Conservation (phyloP, 768 basidiomycete species). For the Hydnum rufescens region DNA sequence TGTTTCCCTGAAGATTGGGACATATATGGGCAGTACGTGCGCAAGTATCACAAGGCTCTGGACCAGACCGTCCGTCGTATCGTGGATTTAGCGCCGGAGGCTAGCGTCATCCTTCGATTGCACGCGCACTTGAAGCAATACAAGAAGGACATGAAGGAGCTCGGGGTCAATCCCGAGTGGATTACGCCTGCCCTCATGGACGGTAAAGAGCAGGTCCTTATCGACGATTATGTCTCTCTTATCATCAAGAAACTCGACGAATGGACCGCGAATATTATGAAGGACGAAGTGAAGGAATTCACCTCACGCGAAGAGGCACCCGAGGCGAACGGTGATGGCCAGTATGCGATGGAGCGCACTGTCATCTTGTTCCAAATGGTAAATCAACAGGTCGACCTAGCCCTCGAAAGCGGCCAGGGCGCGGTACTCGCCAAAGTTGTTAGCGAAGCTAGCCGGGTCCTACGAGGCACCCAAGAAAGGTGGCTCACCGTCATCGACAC, state of each 20-base stretch:
- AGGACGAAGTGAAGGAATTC: slow-evolving; percentile 73
- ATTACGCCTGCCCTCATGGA: slow-evolving; percentile 82
- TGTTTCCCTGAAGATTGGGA: slow-evolving; percentile 90
- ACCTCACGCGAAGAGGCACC: slow-evolving; percentile 65
- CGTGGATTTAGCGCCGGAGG: slow-evolving; percentile 57
- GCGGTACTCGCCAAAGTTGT: slow-evolving; percentile 82
- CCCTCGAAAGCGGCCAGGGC: slow-evolving; percentile 89
- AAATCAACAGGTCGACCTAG: slow-evolving; percentile 88
- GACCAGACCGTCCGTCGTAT: slow-evolving; percentile 54
- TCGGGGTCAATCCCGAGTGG: slow-evolving; percentile 60
- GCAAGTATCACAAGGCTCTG: slow-evolving; percentile 77
- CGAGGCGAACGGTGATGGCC: slow-evolving; percentile 71
- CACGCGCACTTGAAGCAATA: slow-evolving; percentile 95
- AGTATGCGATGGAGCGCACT: slow-evolving; percentile 81
- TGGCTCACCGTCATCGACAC: slow-evolving; percentile 70
- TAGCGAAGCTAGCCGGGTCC: slow-evolving; percentile 70
- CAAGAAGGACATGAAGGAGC: slow-evolving; percentile 84
- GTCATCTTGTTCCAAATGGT: slow-evolving; percentile 97
- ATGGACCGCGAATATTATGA: slow-evolving; percentile 89
- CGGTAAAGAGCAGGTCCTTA: slow-evolving; percentile 80
- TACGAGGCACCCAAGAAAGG: slow-evolving; percentile 70
- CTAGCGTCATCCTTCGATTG: slow-evolving; percentile 66
- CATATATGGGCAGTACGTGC: slow-evolving; percentile 62
- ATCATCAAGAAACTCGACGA: slow-evolving; percentile 93
- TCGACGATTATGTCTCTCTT: slow-evolving; percentile 87